These are phyloP conservation scores for Colletotrichum navitas DNA, from an alignment of 2,329 filamentous ascomycete genomes.

Conservation along the genomic window DNA sequence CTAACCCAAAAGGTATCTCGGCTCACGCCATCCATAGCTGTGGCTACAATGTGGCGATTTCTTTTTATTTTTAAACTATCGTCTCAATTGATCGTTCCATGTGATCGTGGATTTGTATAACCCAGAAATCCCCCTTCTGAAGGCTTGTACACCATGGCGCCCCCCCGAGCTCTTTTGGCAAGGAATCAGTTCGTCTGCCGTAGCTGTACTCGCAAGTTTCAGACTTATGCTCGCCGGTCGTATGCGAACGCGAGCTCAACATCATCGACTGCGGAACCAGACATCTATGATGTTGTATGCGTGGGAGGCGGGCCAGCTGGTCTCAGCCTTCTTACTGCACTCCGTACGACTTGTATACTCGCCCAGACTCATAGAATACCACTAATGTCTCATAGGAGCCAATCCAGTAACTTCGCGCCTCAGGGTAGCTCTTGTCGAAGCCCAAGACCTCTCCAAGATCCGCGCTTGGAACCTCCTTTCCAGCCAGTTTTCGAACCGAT, in stretches of 20 bases:
- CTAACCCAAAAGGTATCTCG: not conserved
- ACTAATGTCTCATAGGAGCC: constrained; percentile 66
- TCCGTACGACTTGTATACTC: constrained; percentile 66
- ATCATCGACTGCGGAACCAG: constrained; percentile 53
- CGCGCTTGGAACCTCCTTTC: constrained; percentile 75
- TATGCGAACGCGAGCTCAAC: constrained; percentile 36
- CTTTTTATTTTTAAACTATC: constrained; percentile 22
- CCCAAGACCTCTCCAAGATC: constrained; percentile 82
- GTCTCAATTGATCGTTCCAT: constrained; percentile 14
- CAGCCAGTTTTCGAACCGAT: constrained; percentile 88
- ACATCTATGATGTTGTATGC: constrained; percentile 94
- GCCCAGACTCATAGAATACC: not conserved
- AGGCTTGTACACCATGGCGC: constrained; percentile 21
- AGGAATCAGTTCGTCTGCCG: constrained; percentile 58
- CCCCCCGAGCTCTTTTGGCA: constrained; percentile 44
- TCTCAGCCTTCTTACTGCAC: constrained; percentile 81
- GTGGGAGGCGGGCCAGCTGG: constrained; percentile 92
- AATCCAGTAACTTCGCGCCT: constrained; percentile 81
- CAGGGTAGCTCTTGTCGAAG: constrained; percentile 89
- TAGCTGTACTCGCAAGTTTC: constrained; percentile 59
- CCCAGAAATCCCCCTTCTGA: constrained; percentile 2
- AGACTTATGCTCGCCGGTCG: constrained; percentile 49
- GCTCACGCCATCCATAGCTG: not conserved
- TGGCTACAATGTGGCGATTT: constrained; percentile 36
- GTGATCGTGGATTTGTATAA: constrained; percentile 13